Evolutionary conservation across 257 asterid genomes (phyloP).

Genomic region (Capsicum baccatum): DNA sequence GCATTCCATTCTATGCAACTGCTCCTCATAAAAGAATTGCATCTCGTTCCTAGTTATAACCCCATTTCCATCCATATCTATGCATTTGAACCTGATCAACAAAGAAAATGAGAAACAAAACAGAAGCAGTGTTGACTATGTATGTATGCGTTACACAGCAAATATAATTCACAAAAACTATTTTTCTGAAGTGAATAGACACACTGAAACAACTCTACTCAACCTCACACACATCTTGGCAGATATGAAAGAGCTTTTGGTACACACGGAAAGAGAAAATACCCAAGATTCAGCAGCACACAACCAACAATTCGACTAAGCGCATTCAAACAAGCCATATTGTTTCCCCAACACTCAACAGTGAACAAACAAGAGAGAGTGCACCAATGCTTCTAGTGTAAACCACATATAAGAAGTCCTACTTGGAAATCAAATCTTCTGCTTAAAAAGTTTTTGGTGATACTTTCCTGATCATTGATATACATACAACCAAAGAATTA

Average conservation of each 20-base stretch:
- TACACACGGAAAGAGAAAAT: background rate
- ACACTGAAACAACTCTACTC: slow-evolving; percentile 8
- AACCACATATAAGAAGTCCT: background rate
- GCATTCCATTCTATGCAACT: slow-evolving; percentile 99
- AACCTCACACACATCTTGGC: background rate
- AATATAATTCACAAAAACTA: slow-evolving; percentile 14
- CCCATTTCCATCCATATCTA: slow-evolving; percentile 98
- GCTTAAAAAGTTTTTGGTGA: background rate
- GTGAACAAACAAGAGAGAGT: background rate
- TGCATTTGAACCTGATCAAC: slow-evolving; percentile 93
- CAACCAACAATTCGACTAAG: background rate
- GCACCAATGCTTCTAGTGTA: background rate
- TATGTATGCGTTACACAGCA: background rate
- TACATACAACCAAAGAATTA: background rate
- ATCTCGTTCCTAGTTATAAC: slow-evolving; percentile 88
- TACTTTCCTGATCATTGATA: background rate
- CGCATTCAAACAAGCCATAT: background rate
- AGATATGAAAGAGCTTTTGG: background rate
- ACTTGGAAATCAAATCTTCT: slow-evolving; percentile 5
- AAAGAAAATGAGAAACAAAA: slow-evolving; percentile 10
- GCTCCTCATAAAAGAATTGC: slow-evolving; percentile 99
- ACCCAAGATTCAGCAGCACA: background rate
- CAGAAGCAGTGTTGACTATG: slow-evolving; percentile 9
- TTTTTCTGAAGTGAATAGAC: background rate
- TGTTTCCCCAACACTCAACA: slow-evolving; percentile 9